Base-by-base conservation (phyloP, 768 basidiomycete species). In the Rhodosporidiobolus odoratus region DNA sequence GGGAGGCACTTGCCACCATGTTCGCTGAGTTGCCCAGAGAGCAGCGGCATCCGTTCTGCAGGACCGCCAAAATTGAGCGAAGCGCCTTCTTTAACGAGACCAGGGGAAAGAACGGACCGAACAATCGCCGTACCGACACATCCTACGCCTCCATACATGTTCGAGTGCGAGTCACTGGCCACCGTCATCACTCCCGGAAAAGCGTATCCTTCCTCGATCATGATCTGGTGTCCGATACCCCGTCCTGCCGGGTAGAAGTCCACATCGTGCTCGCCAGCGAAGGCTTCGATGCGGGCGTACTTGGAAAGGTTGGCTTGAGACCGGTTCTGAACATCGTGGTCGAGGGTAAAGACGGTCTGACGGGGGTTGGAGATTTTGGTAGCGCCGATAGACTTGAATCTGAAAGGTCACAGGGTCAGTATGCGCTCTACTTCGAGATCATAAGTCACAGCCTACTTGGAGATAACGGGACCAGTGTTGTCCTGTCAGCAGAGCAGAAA, bases 1-100 rank as follows among this genome's bases (percentile, higher is more conserved):
- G 7, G 92, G 86, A 21, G 96, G 96, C 41, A 99, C 88, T 81
- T 98, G 96, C 96, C 95, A 98, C 96, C 96, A 99, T 1, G 96
- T 98, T 79, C 90, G 91, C 30, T 94, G 93, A 0, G 96, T 98
- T 19, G 96, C 92, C 96, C 96, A 99, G 17, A 99, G 84, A 30
- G 90, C 95, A 0, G 92, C 92, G 30, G 91, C 90, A 74, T 95
- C 92, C 19, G 92, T 78, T 60, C 72, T 73, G 60, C 48, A 50
- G 48, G 35, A 45, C 7, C 4, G n/a, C 3, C 32, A 40, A 58
- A 27, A 32, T n/a, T 38, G 32, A 27, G 0, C 68, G 75, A 77
- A 68, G 75, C 68, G n/a, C n/a, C n/a, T n/a, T n/a, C n/a, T n/a
- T n/a, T n/a, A n/a, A n/a, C n/a, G n/a, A n/a, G n/a, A n/a, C n/a